Conservation (phyloP, 805 yeast species). For the Pichia deserticola region DNA sequence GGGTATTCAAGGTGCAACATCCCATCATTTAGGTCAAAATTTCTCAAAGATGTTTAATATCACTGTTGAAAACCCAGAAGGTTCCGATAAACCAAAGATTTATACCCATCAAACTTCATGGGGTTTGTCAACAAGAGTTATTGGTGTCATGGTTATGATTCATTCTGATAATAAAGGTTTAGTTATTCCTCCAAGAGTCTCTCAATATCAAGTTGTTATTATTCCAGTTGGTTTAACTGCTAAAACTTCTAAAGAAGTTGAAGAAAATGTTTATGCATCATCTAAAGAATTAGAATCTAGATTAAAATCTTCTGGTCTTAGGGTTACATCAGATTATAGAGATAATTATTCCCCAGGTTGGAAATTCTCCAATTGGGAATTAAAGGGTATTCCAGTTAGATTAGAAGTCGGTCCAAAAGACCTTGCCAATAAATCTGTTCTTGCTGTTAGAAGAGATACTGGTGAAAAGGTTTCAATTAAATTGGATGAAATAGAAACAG, state of each 20-base stretch:
- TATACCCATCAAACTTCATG: conserved; percentile 95
- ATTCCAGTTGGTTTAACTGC: conserved; percentile 93
- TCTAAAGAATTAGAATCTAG: conserved; percentile 61
- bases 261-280: conserved; percentile 59
- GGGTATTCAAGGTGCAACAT: conserved; percentile 99
- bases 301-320: conserved; percentile 54
- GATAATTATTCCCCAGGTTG: conserved; percentile 96
- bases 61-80: conserved; percentile 91
- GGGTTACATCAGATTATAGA: conserved; percentile 82
- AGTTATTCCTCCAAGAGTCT: conserved; percentile 95
- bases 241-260: conserved; percentile 73
- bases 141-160: conserved; percentile 99
- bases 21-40: conserved; percentile 96
- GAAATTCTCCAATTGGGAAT: conserved; percentile 97
- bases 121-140: conserved; percentile 98
- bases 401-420: conserved; percentile 97
- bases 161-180: conserved; percentile 98
- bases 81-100: conserved; percentile 75
- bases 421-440: conserved; percentile 66
- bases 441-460: conserved; percentile 90
- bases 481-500: conserved; percentile 54
- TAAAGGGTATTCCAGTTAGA: conserved; percentile 92
- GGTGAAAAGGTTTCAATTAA: conserved; percentile 66
- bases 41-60: conserved; percentile 98
- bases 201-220: conserved; percentile 85